phyloP scores from a whole-genome alignment of 192 early-diverging fungal genomes.

The Entrophospora sp. region DNA sequence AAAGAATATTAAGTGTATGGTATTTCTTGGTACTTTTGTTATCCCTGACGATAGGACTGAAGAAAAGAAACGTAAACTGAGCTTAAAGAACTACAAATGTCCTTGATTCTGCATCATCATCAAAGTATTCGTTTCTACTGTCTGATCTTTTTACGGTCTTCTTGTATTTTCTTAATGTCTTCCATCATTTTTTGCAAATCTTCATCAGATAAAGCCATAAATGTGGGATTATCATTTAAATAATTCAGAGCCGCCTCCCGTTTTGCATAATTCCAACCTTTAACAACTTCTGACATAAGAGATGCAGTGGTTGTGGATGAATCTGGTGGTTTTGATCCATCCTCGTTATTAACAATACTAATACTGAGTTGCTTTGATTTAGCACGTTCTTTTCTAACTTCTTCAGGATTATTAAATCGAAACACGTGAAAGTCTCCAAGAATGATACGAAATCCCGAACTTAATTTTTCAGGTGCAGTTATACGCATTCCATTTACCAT shows the following conservation, averaged over 20 bases:
- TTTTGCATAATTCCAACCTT: conserved; percentile 71
- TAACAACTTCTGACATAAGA: conserved; percentile 39
- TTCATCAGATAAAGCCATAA: conserved; percentile 43
- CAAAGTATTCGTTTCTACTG: no score
- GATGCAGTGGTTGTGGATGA: conserved; percentile 34
- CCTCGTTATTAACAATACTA: conserved; percentile 25
- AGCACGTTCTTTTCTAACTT: conserved; percentile 58
- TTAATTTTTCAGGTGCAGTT: conserved; percentile 40
- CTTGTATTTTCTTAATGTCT: conserved; percentile 45
- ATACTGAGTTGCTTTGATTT: conserved; percentile 21
- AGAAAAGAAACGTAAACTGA: no score
- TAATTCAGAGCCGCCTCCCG: conserved; percentile 56
- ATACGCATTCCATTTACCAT: conserved; percentile 76
- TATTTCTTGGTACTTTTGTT: no score
- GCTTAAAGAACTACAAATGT: no score
- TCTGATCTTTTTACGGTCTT: conserved; percentile 38
- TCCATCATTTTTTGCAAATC: conserved; percentile 46
- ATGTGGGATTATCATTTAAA: conserved; percentile 22
- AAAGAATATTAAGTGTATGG: no score
- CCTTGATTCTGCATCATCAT: no score
- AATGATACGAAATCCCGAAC: conserved; percentile 71
- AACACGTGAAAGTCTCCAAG: conserved; percentile 77
- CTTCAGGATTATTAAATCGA: conserved; percentile 75
- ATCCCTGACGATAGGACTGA: no score
- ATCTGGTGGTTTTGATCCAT: conserved; percentile 26